Conservation (phyloP, 108 stramenopile genomes). For the Cafeteria roenbergensis region DNA sequence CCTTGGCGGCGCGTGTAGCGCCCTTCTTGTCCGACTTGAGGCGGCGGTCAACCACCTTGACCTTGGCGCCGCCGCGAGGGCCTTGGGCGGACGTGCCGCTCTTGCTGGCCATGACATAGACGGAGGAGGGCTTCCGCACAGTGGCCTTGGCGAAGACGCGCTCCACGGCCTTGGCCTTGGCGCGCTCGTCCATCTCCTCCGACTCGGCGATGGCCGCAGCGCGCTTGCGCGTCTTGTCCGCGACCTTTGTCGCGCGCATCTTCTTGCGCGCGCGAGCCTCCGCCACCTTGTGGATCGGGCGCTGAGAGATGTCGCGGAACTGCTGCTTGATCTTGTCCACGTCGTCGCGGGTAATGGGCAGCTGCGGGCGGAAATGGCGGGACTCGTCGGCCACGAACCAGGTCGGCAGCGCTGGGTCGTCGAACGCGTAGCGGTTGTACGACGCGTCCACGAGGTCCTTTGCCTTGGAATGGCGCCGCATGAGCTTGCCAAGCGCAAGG, state of each 20-base stretch:
- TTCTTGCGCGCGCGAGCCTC: slow-evolving; percentile 91
- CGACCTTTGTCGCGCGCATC: slow-evolving; percentile 58
- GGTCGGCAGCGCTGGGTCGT: slow-evolving; percentile 76
- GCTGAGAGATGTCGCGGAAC: slow-evolving; percentile 62
- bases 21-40: slow-evolving; percentile 78
- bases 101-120: slow-evolving; percentile 76
- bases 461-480: slow-evolving; percentile 75
- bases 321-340: slow-evolving; percentile 85
- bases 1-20: slow-evolving; percentile 58
- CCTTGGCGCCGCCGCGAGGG: slow-evolving; percentile 59
- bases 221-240: slow-evolving; percentile 81
- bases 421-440: slow-evolving; percentile 97
- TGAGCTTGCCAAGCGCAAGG: slow-evolving; percentile 87
- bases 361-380: slow-evolving; percentile 82
- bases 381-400: slow-evolving; percentile 97
- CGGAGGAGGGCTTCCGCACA: slow-evolving; percentile 53
- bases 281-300: slow-evolving; percentile 93
- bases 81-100: slow-evolving; percentile 23
- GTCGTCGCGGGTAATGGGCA: slow-evolving; percentile 77
- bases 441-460: slow-evolving; percentile 86
- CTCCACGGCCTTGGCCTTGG: slow-evolving; percentile 89
- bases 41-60: slow-evolving; percentile 83
- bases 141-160: slow-evolving; percentile 75
- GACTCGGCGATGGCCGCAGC: slow-evolving; percentile 73
- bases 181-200: slow-evolving; percentile 75